Evolutionary conservation across 371 early-diverging fungal genomes (phyloP).

Genomic region (Mucor lusitanicus): DNA sequence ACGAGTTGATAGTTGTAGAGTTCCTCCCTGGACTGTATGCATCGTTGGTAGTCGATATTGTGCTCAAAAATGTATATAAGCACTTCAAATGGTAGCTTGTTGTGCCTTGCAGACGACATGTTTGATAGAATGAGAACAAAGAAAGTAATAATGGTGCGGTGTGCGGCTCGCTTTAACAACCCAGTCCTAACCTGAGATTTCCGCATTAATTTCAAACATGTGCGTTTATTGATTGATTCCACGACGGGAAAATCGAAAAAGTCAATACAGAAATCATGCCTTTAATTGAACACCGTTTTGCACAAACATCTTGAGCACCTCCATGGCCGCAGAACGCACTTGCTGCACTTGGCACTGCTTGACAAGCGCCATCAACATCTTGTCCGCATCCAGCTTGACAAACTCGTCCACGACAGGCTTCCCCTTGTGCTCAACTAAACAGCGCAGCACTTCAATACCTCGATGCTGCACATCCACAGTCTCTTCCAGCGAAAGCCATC

Average conservation of each 20-base stretch:
- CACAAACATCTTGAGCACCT: constrained; percentile 56
- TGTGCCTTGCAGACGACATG: not conserved
- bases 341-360: constrained; percentile 49
- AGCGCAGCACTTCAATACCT: constrained; percentile 55
- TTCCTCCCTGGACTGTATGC: not conserved
- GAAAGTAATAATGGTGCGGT: not conserved
- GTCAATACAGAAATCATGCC: not conserved
- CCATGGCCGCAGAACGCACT: constrained; percentile 61
- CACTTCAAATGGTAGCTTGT: not conserved
- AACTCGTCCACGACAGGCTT: constrained; percentile 29
- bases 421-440: constrained; percentile 39
- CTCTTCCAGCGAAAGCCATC: constrained; percentile 43
- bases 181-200: no score
- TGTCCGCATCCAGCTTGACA: constrained; percentile 35
- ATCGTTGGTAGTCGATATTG: not conserved
- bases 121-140: not conserved
- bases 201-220: no score
- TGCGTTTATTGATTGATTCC: no score
- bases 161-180: no score
- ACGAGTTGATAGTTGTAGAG: not conserved
- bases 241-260: no score
- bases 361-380: constrained; percentile 41
- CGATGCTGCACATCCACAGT: constrained; percentile 52
- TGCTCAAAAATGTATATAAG: not conserved
- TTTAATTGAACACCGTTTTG: constrained; percentile 43